phyloP scores from a whole-genome alignment of 2,329 filamentous ascomycete species.

The Fusarium ambrosium region DNA sequence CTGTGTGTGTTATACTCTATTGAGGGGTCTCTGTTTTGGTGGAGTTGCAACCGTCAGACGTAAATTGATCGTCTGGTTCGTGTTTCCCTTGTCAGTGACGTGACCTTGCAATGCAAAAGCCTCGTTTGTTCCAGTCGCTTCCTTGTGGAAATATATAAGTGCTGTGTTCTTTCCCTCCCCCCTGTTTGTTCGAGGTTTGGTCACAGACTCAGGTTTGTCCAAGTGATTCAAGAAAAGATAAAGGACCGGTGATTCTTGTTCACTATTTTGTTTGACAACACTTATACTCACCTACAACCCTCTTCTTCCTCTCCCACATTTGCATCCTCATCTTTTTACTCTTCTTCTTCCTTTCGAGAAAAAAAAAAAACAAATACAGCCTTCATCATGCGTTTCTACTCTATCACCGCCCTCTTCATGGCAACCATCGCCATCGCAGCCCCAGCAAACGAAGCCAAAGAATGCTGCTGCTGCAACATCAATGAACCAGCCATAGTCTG shows the following conservation, averaged over 20 bases:
- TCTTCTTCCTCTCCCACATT: neutral
- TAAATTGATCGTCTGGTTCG: slow-evolving; percentile 26
- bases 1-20: neutral
- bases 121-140: neutral
- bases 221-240: slow-evolving; percentile 13
- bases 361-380: neutral
- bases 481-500: slow-evolving; percentile 44
- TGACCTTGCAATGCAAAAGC: slow-evolving; percentile 13
- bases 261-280: neutral
- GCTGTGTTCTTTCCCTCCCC: neutral
- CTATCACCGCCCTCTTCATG: slow-evolving; percentile 42
- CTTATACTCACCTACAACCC: neutral
- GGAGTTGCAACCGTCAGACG: slow-evolving; percentile 28
- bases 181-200: neutral
- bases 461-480: slow-evolving; percentile 54
- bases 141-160: slow-evolving; percentile 13
- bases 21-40: neutral
- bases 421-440: slow-evolving; percentile 38
- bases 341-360: neutral
- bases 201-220: slow-evolving; percentile 10
- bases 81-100: slow-evolving; percentile 18
- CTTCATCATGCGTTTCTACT: slow-evolving; percentile 44
- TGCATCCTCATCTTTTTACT: neutral
- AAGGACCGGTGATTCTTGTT: slow-evolving; percentile 18
- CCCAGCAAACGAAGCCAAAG: slow-evolving; percentile 31